phyloP scores from a whole-genome alignment of 352 stramenopile genomes.

The Phytophthora sp. region DNA sequence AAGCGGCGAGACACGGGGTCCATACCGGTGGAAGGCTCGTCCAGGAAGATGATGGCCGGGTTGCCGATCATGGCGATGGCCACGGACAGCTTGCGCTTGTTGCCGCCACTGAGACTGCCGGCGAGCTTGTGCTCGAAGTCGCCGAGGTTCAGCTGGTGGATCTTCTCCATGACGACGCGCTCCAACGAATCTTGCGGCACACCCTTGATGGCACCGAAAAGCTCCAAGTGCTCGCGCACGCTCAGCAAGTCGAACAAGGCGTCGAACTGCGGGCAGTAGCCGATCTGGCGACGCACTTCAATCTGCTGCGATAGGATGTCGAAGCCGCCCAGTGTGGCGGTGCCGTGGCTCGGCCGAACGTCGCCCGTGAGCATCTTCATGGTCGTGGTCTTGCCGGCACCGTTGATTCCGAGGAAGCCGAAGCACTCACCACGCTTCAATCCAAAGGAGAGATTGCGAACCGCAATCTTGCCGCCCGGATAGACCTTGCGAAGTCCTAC shows the following conservation, averaged over 20 bases:
- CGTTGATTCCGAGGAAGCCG: slow-evolving; percentile 94
- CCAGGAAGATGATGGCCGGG: slow-evolving; percentile 88
- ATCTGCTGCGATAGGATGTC: slow-evolving; percentile 55
- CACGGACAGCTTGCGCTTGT: slow-evolving; percentile 94
- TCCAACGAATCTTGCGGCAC: slow-evolving; percentile 75
- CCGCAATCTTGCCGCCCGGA: slow-evolving; percentile 71
- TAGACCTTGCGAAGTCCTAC: slow-evolving; percentile 83
- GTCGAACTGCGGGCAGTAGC: slow-evolving; percentile 93
- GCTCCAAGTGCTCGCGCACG: slow-evolving; percentile 87
- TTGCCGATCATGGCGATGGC: slow-evolving; percentile 94
- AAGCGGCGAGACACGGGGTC: slow-evolving; percentile 85
- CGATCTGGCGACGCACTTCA: slow-evolving; percentile 72
- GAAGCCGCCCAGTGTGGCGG: slow-evolving; percentile 40
- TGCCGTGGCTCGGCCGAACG: slow-evolving; percentile 50
- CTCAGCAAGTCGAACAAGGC: slow-evolving; percentile 85
- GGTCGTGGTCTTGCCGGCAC: slow-evolving; percentile 94
- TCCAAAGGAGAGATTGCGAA: slow-evolving; percentile 73
- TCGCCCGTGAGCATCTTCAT: slow-evolving; percentile 95
- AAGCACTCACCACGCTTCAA: slow-evolving; percentile 92
- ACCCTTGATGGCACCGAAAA: slow-evolving; percentile 93
- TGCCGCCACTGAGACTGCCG: slow-evolving; percentile 87
- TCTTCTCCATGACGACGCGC: slow-evolving; percentile 68
- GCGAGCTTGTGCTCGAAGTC: slow-evolving; percentile 83
- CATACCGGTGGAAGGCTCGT: slow-evolving; percentile 91
- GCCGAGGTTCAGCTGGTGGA: slow-evolving; percentile 81